These are phyloP conservation scores for Beauveria medogensis DNA, from an alignment of 2,329 filamentous ascomycete species.

Conservation along the genomic window DNA sequence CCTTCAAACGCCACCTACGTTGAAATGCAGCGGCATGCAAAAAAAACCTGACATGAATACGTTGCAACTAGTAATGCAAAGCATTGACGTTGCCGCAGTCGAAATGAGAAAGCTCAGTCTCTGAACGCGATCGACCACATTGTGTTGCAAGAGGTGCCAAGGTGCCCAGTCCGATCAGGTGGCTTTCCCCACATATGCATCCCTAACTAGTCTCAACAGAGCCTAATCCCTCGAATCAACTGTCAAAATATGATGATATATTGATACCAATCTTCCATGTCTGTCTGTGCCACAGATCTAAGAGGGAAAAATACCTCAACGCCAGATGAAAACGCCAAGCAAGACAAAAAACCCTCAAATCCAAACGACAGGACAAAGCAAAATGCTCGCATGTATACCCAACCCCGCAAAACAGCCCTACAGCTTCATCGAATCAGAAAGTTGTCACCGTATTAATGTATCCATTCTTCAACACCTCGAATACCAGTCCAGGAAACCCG, in stretches of 20 bases:
- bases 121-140: too few species aligned
- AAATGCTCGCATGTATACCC: neutral
- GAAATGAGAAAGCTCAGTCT: too few species aligned
- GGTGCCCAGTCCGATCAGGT: too few species aligned
- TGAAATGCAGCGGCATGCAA: neutral
- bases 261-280: neutral
- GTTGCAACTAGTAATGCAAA: too few species aligned
- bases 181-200: neutral
- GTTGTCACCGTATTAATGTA: constrained; percentile 84
- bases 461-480: constrained; percentile 92
- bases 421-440: constrained; percentile 45
- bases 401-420: neutral
- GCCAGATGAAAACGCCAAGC: neutral
- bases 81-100: too few species aligned
- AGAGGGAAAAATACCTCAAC: neutral
- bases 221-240: neutral
- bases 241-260: neutral
- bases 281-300: neutral
- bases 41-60: neutral
- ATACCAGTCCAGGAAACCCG: constrained; percentile 87
- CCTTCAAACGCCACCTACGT: neutral
- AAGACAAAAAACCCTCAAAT: neutral
- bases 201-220: neutral
- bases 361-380: neutral
- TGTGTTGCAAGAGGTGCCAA: too few species aligned